phyloP scores from a whole-genome alignment of 208 protist species.

The Porcisia deanei region DNA sequence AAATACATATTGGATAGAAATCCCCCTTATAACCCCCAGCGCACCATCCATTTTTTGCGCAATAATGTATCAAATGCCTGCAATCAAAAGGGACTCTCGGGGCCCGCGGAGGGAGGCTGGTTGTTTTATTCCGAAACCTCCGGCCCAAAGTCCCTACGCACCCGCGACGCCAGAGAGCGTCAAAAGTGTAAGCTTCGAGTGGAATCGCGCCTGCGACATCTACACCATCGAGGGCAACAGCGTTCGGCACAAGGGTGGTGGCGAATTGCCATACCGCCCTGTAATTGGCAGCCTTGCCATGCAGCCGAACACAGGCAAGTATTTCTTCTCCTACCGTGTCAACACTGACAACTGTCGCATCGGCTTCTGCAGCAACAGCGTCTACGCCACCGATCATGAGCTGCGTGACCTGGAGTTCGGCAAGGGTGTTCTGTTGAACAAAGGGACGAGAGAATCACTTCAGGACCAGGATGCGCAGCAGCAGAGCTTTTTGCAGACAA shows the following conservation, averaged over 20 bases:
- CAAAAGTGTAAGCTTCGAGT: slow-evolving; percentile 59
- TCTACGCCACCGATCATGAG: slow-evolving; percentile 47
- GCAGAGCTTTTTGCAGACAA: slow-evolving; percentile 44
- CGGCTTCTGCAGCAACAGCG: slow-evolving; percentile 54
- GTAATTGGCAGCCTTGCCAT: slow-evolving; percentile 65
- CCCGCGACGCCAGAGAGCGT: slow-evolving; percentile 33
- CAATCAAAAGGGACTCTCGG: not conserved
- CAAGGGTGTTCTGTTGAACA: not conserved
- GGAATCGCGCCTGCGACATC: slow-evolving; percentile 50
- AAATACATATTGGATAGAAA: no score
- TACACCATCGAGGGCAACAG: slow-evolving; percentile 51
- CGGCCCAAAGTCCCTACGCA: slow-evolving; percentile 32
- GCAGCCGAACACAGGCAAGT: slow-evolving; percentile 66
- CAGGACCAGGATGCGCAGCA: slow-evolving; percentile 9
- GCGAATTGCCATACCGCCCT: slow-evolving; percentile 54
- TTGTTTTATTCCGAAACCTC: not conserved
- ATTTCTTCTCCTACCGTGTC: slow-evolving; percentile 79
- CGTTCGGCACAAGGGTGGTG: slow-evolving; percentile 61
- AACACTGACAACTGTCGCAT: slow-evolving; percentile 80
- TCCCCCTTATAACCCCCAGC: not conserved
- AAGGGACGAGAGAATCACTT: slow-evolving; percentile 13
- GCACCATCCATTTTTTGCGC: not conserved
- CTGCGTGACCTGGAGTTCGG: slow-evolving; percentile 45
- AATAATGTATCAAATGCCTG: slow-evolving; percentile 5
- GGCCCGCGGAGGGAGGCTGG: not conserved